Conservation (phyloP, 2,329 filamentous ascomycete species). For the Capronia coronata region DNA sequence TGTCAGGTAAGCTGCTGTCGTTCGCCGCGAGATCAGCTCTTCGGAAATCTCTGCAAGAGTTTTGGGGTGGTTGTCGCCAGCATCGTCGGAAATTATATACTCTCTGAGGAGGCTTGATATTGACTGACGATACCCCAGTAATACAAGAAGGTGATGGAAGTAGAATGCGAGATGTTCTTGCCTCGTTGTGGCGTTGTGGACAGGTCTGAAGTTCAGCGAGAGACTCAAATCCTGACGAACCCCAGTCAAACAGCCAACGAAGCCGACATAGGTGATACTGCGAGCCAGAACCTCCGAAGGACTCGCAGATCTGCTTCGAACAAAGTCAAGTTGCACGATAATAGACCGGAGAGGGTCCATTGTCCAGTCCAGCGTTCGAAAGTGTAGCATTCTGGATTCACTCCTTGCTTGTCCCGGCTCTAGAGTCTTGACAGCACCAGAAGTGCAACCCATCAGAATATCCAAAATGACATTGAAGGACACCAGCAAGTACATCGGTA, state of each 20-base stretch:
- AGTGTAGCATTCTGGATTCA: conserved; percentile 34
- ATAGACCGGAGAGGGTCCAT: conserved; percentile 48
- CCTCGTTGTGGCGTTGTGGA: conserved; percentile 39
- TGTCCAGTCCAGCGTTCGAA: conserved; percentile 47
- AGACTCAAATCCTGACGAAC: conserved; percentile 43
- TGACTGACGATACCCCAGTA: conserved; percentile 49
- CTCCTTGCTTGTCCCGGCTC: conserved; percentile 17
- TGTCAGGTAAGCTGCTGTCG: conserved; percentile 53
- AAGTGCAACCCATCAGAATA: conserved; percentile 59
- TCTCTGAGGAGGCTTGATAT: conserved; percentile 48
- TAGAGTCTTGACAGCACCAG: conserved; percentile 41
- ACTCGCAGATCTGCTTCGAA: conserved; percentile 29
- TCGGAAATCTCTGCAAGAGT: conserved; percentile 20
- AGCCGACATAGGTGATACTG: conserved; percentile 46
- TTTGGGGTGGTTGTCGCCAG: conserved; percentile 9
- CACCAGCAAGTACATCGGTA: too few relatives aligned
- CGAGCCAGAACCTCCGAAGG: conserved; percentile 40
- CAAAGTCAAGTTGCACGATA: conserved; percentile 49
- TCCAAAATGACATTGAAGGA: conserved; percentile 60
- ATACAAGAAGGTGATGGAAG: conserved; percentile 47
- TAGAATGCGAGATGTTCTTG: conserved; percentile 39
- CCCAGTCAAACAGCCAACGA: conserved; percentile 46
- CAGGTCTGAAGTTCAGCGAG: conserved; percentile 46
- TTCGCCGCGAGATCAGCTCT: conserved; percentile 34
- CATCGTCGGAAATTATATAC: conserved; percentile 12